Evolutionary conservation across 2,329 filamentous ascomycete species (phyloP), one percentile per base, ranked within the genome.

Genomic region (Pseudocercospora musae): DNA sequence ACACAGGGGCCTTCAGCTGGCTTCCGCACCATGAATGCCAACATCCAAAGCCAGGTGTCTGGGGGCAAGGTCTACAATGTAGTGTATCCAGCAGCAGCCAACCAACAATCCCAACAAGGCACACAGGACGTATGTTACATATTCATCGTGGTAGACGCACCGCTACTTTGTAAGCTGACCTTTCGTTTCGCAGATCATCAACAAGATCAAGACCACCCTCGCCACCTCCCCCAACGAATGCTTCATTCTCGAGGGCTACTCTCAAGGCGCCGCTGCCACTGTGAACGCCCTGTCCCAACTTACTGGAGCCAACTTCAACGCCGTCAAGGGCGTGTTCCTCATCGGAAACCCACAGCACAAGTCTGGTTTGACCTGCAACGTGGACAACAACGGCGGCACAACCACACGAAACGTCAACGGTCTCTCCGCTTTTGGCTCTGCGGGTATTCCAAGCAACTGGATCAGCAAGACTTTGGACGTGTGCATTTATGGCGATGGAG

Each of bases 211-310:
- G 3, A 61, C 59, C 11, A 71, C 66, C 5, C 68, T 77, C 1
- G n/a, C 31, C 0, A 53, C 66, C 0, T 68, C 65, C 42, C 70
- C 75, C 1, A 66, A 69, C 33, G 69, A 71, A 53, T 78, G 75
- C 63, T 76, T 76, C 62, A 72, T 77, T 53, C 69, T 78, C 0
- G 70, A 77, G 57, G 75, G 76, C 18, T 77, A 77, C 66, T 74
- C 71, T 2, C 75, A 77, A 61, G 76, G 60, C 7, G 76, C 76
- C 1, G 70, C 73, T 7, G 75, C 74, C 0, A 77, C 75, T 0
- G 71, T 74, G 4, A 71, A 75, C 44, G 75, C 75, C 8, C 57
- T 77, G 60, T 37, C 71, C 2, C 58, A 69, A 18, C 57, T 77
- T 4, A 76, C 73, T 1, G 75, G 74, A 20, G 68, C 68, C 0